Percentiles rank a stretch among this genome's conserved stretches.
Evolutionary conservation across 139 green algal genomes (phyloP).

Genomic region (Chlamydomonas sp.): DNA sequence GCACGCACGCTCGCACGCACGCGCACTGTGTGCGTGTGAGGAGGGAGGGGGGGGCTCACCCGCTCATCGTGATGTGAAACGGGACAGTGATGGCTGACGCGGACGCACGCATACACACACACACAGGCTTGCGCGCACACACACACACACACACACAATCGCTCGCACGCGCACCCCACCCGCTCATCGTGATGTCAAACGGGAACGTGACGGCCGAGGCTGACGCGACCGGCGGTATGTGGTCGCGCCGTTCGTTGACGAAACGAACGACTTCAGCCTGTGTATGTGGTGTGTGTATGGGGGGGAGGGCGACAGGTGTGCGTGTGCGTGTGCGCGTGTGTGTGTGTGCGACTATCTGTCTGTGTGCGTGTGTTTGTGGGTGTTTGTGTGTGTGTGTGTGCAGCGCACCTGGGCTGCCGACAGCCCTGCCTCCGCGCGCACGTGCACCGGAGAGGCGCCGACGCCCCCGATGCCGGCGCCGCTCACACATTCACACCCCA

Average conservation of each 20-base stretch:
- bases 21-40: not conserved
- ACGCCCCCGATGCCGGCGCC: too few species aligned
- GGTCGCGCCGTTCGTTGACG: slow-evolving; percentile 77
- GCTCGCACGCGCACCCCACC: not conserved
- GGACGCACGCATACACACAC: slow-evolving; percentile 45
- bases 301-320: too few species aligned
- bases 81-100: slow-evolving; percentile 67
- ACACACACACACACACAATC: not conserved
- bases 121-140: not conserved
- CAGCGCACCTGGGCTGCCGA: too few species aligned
- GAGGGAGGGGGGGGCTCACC: not conserved
- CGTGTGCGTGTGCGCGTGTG: too few species aligned
- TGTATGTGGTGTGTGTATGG: too few species aligned
- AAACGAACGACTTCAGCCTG: not conserved
- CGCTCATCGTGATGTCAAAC: slow-evolving; percentile 51
- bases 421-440: too few species aligned
- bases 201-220: slow-evolving; percentile 67
- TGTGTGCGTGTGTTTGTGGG: too few species aligned
- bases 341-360: too few species aligned
- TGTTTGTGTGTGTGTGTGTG: too few species aligned
- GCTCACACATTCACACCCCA: too few species aligned
- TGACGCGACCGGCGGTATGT: slow-evolving; percentile 83
- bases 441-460: too few species aligned
- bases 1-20: not conserved
- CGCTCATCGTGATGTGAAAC: slow-evolving; percentile 50